These are phyloP conservation scores for Solanum stenotomum DNA, from an alignment of 257 asterid species.

Conservation along the genomic window DNA sequence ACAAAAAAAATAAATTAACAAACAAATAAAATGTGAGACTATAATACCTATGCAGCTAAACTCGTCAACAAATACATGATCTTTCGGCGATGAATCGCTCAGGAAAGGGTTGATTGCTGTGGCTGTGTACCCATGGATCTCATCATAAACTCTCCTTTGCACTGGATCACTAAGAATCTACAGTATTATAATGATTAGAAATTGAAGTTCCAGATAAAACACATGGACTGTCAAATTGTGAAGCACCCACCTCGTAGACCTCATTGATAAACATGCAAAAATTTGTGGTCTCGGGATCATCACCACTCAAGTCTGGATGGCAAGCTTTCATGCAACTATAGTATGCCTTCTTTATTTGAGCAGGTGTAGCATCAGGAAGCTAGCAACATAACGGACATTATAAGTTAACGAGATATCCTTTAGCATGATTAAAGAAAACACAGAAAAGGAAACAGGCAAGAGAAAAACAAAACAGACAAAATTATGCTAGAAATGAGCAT, in stretches of 20 bases:
- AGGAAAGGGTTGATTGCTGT: slow-evolving; percentile 84
- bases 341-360: slow-evolving; percentile 90
- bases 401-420: not conserved
- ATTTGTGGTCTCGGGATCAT: slow-evolving; percentile 80
- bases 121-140: slow-evolving; percentile 86
- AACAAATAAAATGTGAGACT: not conserved
- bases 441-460: not conserved
- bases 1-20: not conserved
- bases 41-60: slow-evolving; percentile 92
- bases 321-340: slow-evolving; percentile 96
- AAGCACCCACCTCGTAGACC: slow-evolving; percentile 60
- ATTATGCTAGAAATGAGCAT: not conserved
- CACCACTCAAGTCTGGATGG: slow-evolving; percentile 97
- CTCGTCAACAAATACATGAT: slow-evolving; percentile 95
- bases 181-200: slow-evolving; percentile 14
- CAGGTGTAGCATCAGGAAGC: slow-evolving; percentile 95
- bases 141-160: slow-evolving; percentile 89
- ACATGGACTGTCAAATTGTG: not conserved
- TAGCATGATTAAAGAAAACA: not conserved
- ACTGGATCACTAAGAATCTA: slow-evolving; percentile 97
- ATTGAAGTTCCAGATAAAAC: not conserved
- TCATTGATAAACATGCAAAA: slow-evolving; percentile 96
- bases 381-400: slow-evolving; percentile 7
- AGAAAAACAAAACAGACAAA: not conserved
- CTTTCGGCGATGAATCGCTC: slow-evolving; percentile 63